Conservation (phyloP, 2,329 filamentous ascomycete species). For the Monosporascus sp. region DNA sequence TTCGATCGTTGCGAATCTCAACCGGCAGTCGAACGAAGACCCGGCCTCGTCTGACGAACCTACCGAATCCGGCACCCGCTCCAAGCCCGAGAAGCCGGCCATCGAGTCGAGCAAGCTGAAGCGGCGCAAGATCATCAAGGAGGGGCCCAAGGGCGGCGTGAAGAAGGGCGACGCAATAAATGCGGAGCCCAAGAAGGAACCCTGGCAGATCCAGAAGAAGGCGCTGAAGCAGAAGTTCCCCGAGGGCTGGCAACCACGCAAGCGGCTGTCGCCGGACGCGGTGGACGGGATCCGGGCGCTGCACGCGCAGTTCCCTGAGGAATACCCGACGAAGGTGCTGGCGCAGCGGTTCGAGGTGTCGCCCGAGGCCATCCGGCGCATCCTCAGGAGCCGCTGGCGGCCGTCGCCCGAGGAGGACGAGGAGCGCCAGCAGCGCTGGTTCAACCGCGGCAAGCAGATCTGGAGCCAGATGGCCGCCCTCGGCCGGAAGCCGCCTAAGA, state of each 20-base stretch:
- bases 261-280: slow-evolving; percentile 86
- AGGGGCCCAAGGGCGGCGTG: slow-evolving; percentile 1
- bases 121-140: slow-evolving; percentile 19
- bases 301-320: slow-evolving; percentile 68
- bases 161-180: slow-evolving; percentile 3
- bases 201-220: slow-evolving; percentile 73
- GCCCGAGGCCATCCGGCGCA: slow-evolving; percentile 78
- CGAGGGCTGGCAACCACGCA: slow-evolving; percentile 75
- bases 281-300: slow-evolving; percentile 84
- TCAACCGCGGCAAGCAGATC: slow-evolving; percentile 52
- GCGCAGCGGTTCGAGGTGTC: slow-evolving; percentile 80
- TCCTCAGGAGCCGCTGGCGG: slow-evolving; percentile 74
- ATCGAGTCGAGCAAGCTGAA: slow-evolving; percentile 14
- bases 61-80: slow-evolving; percentile 13
- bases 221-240: slow-evolving; percentile 74
- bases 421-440: slow-evolving; percentile 56
- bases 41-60: not conserved
- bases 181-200: slow-evolving; percentile 31
- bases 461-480: slow-evolving; percentile 56
- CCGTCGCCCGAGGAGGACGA: slow-evolving; percentile 53
- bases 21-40: not conserved
- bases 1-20: slow-evolving; percentile 16
- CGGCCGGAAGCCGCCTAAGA: slow-evolving; percentile 55
- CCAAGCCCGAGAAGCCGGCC: slow-evolving; percentile 6
- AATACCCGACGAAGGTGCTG: slow-evolving; percentile 69